phyloP scores from a whole-genome alignment of 2,329 filamentous ascomycete species.

The Pyricularia pennisetigena region DNA sequence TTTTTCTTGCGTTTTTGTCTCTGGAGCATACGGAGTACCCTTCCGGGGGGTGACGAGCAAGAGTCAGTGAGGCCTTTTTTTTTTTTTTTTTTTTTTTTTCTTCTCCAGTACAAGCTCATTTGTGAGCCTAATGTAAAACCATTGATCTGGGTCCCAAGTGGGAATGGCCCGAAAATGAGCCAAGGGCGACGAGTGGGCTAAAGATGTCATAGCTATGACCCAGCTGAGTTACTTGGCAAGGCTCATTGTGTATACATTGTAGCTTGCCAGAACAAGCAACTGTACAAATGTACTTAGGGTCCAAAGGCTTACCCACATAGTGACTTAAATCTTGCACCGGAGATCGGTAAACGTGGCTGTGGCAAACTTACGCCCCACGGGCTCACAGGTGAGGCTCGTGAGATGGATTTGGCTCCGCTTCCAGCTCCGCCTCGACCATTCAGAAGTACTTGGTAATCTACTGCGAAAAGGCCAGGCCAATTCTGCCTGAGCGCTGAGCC shows the following conservation, averaged over 20 bases:
- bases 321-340: too few species aligned
- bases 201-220: neutral
- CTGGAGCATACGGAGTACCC: neutral
- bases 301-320: too few species aligned
- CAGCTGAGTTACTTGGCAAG: neutral
- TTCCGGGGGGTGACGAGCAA: neutral
- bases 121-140: neutral
- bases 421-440: neutral
- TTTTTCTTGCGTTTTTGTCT: neutral
- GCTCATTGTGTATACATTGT: too few species aligned
- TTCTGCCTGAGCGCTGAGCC: neutral
- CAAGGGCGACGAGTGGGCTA: neutral
- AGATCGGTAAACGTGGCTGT: neutral
- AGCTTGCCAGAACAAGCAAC: too few species aligned
- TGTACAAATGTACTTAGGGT: too few species aligned
- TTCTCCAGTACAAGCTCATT: neutral
- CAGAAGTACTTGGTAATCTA: neutral
- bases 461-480: neutral
- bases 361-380: neutral
- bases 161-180: neutral
- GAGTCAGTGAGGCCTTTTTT: neutral
- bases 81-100: neutral
- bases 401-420: neutral
- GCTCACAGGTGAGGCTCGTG: neutral
- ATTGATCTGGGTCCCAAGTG: neutral